phyloP scores from a whole-genome alignment of 2,329 filamentous ascomycete species.

The Penicillium sclerotiorum region DNA sequence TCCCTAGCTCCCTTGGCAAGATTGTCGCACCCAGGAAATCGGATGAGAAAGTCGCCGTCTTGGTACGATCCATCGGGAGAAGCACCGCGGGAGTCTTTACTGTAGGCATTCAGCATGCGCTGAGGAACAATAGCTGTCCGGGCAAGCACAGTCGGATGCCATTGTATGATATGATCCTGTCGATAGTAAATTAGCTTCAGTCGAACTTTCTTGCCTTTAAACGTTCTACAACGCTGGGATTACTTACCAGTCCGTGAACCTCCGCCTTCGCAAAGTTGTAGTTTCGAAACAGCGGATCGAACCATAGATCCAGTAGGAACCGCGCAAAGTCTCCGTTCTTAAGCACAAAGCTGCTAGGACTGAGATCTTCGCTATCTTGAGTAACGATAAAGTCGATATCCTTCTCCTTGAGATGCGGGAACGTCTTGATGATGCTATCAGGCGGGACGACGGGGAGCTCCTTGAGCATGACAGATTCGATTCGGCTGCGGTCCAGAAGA shows the following conservation, averaged over 20 bases:
- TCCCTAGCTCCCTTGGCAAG: slow-evolving; percentile 53
- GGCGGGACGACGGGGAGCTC: slow-evolving; percentile 88
- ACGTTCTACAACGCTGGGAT: background rate
- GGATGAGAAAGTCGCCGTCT: slow-evolving; percentile 81
- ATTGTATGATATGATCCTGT: slow-evolving; percentile 86
- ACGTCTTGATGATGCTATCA: slow-evolving; percentile 96
- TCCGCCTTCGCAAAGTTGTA: slow-evolving; percentile 98
- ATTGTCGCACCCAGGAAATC: slow-evolving; percentile 71
- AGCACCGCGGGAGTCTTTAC: slow-evolving; percentile 44
- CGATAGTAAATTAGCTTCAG: slow-evolving; percentile 28
- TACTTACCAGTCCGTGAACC: slow-evolving; percentile 77
- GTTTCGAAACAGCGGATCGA: slow-evolving; percentile 86
- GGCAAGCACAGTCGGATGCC: slow-evolving; percentile 94
- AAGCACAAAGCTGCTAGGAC: slow-evolving; percentile 75
- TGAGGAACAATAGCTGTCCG: slow-evolving; percentile 90
- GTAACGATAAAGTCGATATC: slow-evolving; percentile 81
- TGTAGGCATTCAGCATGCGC: slow-evolving; percentile 78
- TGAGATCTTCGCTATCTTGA: slow-evolving; percentile 80
- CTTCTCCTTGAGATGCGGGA: slow-evolving; percentile 73
- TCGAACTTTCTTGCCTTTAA: background rate
- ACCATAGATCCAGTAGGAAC: slow-evolving; percentile 94
- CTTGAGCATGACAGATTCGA: slow-evolving; percentile 80
- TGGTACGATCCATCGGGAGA: slow-evolving; percentile 66
- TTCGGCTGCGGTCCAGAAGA: slow-evolving; percentile 65
- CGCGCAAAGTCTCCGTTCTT: slow-evolving; percentile 86